These are phyloP conservation scores for Extremus antarcticus DNA, from an alignment of 495 filamentous ascomycete genomes.

Conservation along the genomic window DNA sequence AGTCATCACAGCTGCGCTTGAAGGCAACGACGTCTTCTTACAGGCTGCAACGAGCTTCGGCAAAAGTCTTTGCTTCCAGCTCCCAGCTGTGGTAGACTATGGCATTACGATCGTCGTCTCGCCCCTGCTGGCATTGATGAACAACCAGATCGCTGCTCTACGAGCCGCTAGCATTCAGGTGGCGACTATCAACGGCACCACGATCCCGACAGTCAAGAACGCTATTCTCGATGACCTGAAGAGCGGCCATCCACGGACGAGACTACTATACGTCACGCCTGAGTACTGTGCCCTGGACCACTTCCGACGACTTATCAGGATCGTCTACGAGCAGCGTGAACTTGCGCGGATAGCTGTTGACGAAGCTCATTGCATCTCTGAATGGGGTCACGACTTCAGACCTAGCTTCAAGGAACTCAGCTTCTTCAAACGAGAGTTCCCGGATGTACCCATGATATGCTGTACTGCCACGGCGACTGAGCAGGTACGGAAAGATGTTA, in stretches of 20 bases:
- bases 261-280: constrained; percentile 87
- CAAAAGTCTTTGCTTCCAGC: constrained; percentile 88
- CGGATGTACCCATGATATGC: constrained; percentile 77
- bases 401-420: constrained; percentile 78
- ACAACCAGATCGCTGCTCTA: constrained; percentile 82
- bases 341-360: constrained; percentile 80
- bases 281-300: constrained; percentile 70
- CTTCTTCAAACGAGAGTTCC: constrained; percentile 74
- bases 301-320: constrained; percentile 62
- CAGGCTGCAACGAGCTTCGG: constrained; percentile 96
- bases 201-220: constrained; percentile 48
- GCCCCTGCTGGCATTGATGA: constrained; percentile 84
- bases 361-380: constrained; percentile 92
- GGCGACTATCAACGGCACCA: constrained; percentile 78
- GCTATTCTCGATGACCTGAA: constrained; percentile 67
- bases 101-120: constrained; percentile 90
- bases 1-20: constrained; percentile 69
- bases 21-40: constrained; percentile 83
- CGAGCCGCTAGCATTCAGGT: constrained; percentile 64
- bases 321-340: constrained; percentile 71
- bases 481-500: constrained; percentile 68
- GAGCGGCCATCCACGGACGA: constrained; percentile 71
- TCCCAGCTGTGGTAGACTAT: constrained; percentile 77
- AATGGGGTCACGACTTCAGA: constrained; percentile 99
- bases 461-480: constrained; percentile 83